Base-by-base conservation (phyloP, 257 asterid species). In the Rubia yunnanensis region DNA sequence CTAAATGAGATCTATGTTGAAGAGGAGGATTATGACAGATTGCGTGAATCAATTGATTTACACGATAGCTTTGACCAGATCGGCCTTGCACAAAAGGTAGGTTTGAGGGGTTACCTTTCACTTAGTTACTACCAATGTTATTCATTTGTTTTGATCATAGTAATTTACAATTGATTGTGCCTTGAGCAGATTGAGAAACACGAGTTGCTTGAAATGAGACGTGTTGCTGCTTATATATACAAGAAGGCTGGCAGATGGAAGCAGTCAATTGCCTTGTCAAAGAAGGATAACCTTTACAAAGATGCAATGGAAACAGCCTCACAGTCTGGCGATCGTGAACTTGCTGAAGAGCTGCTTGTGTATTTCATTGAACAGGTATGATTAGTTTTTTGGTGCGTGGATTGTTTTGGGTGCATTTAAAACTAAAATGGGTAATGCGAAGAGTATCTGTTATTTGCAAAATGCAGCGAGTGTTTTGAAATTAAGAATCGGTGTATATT, bases 231-330 rank as follows among this genome's bases (percentile, higher is more conserved):
- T 48, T 94, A 88, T 76, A 94, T 94, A 64, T 94, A 94, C 84
- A 94, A 94, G 86, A 94, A 88, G 85, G 99, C 98, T 26, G 98
- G 99, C 54, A 84, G 99, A 75, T 94, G 99, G 99, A 91, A 84
- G 85, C 96, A 82, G 69, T 94, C 98, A 23, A 94, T 94, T 77
- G 95, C 97, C 50, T 72, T 94, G 81, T 94, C 99, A 55, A 94
- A 90, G 95, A 94, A 94, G 80, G 98, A 94, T 80, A 90, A 83
- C 68, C 86, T 88, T 34, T 94, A 94, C 84, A 94, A 82, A 79
- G 99, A 94, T 78, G 98, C 99, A 60, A 94, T 94, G 99, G 99
- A 90, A 84, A 94, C 98, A 26, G 96, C 99, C 72, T 94, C 99
- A 61, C 99, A 94, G 73, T 94, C 99, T 62, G 99, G 99, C 10